Base-by-base conservation (phyloP, 2,329 filamentous ascomycete species). In the Knoxdaviesia capensis region DNA sequence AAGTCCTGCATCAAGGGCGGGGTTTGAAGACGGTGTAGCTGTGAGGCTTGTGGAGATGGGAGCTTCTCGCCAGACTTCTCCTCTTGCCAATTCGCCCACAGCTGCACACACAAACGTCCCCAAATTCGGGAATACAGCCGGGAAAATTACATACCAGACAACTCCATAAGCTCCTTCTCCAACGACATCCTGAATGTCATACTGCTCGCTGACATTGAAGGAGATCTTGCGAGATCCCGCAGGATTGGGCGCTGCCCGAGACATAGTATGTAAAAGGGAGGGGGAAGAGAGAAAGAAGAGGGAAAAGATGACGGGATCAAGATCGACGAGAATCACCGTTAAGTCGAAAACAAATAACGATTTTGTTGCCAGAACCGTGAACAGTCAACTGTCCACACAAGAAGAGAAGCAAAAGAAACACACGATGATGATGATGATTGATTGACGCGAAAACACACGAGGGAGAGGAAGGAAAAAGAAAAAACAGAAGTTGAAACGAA, bases 191-290 rank as follows among this genome's bases (percentile, higher is more conserved):
- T 96, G 88, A 51, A 98, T 98, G 57, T 98, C 90, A 59, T 98
- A 98, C 62, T 98, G 90, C 62, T 98, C 90, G 56, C 87, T 94
- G 48, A 98, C 90, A 57, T 98, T 98, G 77, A 98, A 98, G 44
- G 87, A 96, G 60, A 98, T 98, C 74, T 96, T 98, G 59, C 90
- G 74, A 53, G 77, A 79, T 53, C 72, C 72, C 54, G 69, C 62
- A 45, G 69, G 62, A 59, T 68, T 74, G 53, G 66, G 71, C 49
- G 68, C 59, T 53, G 69, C 54, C 54, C 70, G 71, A 55, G 71
- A 74, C 71, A 75, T 74, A 53, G 45, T 46, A 34, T 42, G 38
- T 38, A 37, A 38, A 32, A 36, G 36, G 38, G 34, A 36, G 38
- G 43, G 36, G 39, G 41, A 45, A 41, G 29, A 41, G 30, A 38